Base-by-base conservation (phyloP, 805 yeast species). In the Saccharomycopsis sp. region DNA sequence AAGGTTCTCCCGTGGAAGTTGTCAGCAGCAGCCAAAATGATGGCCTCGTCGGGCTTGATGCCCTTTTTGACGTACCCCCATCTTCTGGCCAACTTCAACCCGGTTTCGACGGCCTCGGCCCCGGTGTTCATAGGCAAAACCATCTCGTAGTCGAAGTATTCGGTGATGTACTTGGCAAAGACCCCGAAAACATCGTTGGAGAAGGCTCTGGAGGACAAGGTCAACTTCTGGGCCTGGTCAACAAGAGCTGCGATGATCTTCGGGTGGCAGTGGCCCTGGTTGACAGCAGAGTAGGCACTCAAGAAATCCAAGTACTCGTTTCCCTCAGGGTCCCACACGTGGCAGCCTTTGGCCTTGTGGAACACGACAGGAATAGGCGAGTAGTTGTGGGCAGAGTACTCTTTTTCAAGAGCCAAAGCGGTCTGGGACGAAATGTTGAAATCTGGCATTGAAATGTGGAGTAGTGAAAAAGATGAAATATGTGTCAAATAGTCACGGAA, bases 301-400 rank as follows among this genome's bases (percentile, higher is more conserved):
- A 92, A 75, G 69, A 92, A 92, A 72, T 92, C 98, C 63, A 92
- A 76, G 72, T 91, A 92, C 70, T 91, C 91, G 46, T 85, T 89
- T 63, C 97, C 97, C 74, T 92, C 98, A 5, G 97, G 97, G 71
- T 92, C 98, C 97, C 97, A 92, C 21, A 92, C 97, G 64, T 89
- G 86, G 24, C 97, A 97, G 53, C 98, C 98, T 60, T 71, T 63
- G 15, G 96, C 98, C 67, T 79, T 84, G 67, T 87, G 79, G 74
- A 92, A 88, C 15, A 92, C 97, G 60, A 92, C 97, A 12, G 98
- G 98, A 62, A 92, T 75, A 54, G 98, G 97, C 74, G 90, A 97
- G 76, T 92, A 92, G 78, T 92, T 92, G 75, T 91, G 97, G 34
- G 98, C 98, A 53, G 97, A 89, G 75, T 87, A 90, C 61, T 86